phyloP scores from a whole-genome alignment of 129 eudicot species.

The Helichrysum umbraculigerum region DNA sequence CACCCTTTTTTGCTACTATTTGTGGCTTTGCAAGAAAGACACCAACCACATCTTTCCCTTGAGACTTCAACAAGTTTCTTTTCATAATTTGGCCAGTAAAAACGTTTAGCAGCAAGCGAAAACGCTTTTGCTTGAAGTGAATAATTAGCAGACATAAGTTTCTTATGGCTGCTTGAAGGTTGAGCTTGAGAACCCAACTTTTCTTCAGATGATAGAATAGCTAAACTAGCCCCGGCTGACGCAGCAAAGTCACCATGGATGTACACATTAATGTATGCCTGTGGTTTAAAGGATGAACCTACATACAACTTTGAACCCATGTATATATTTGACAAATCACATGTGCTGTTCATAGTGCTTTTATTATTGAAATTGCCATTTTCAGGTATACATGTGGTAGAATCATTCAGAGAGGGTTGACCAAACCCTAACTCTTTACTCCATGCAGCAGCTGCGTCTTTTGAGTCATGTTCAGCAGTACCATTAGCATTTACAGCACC shows the following conservation, averaged over 20 bases:
- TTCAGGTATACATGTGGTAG: constrained; percentile 28
- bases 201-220: constrained; percentile 72
- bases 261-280: constrained; percentile 61
- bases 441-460: constrained; percentile 24
- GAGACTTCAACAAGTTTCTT: constrained; percentile 84
- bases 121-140: constrained; percentile 83
- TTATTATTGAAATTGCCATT: constrained; percentile 18
- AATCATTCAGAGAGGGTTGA: constrained; percentile 24
- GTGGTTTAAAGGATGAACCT: constrained; percentile 68
- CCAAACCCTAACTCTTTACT: constrained; percentile 25
- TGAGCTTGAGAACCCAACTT: constrained; percentile 45
- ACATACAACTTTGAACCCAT: constrained; percentile 56
- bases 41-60: constrained; percentile 98
- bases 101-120: constrained; percentile 66
- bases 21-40: constrained; percentile 71
- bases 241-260: constrained; percentile 95
- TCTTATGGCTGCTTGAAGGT: constrained; percentile 50
- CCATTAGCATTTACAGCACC: constrained; percentile 34
- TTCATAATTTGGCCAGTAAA: constrained; percentile 93
- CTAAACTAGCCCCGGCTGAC: constrained; percentile 82
- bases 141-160: constrained; percentile 56
- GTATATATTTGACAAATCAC: constrained; percentile 30
- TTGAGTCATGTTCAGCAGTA: constrained; percentile 32
- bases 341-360: constrained; percentile 25
- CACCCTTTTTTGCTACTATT: constrained; percentile 82